These are phyloP conservation scores for Saturnispora galanensis DNA, from an alignment of 805 yeast species.

Conservation along the genomic window DNA sequence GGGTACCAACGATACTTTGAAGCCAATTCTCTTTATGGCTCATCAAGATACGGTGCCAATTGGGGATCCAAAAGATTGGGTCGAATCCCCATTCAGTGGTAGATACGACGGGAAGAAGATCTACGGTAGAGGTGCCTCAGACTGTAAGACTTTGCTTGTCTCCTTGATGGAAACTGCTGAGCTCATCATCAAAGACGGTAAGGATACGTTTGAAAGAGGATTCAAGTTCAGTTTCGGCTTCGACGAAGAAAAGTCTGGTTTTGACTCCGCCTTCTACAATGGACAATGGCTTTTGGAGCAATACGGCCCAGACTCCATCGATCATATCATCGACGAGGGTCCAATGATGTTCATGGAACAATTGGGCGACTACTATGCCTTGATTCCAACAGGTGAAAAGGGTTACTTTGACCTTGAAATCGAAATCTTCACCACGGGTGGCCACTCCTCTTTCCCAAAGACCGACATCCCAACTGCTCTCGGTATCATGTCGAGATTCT, in stretches of 20 bases:
- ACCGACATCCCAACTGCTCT: constrained; percentile 56
- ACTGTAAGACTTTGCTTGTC: constrained; percentile 62
- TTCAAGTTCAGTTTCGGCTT: constrained; percentile 60
- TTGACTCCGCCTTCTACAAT: constrained; percentile 48
- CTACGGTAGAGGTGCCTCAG: constrained; percentile 74
- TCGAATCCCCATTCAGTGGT: constrained; percentile 56
- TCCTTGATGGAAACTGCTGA: constrained; percentile 63
- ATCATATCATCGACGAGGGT: constrained; percentile 53
- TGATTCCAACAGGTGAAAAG: constrained; percentile 29
- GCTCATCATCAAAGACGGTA: constrained; percentile 36
- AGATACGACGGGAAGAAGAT: constrained; percentile 54
- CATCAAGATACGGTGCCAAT: constrained; percentile 82
- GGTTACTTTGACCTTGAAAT: constrained; percentile 33
- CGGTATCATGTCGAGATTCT: constrained; percentile 58
- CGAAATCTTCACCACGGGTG: constrained; percentile 46
- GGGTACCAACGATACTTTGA: constrained; percentile 41
- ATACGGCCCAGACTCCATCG: constrained; percentile 53
- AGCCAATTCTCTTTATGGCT: constrained; percentile 63
- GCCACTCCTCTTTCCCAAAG: constrained; percentile 51
- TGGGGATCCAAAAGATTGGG: constrained; percentile 48
- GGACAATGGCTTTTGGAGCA: constrained; percentile 36
- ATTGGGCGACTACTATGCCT: constrained; percentile 14
- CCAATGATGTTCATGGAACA: constrained; percentile 37
- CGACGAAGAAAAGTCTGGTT: constrained; percentile 70
- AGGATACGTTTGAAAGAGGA: constrained; percentile 47